These are phyloP conservation scores for Saccharomyces jurei DNA, from an alignment of 805 yeast genomes.

Conservation along the genomic window DNA sequence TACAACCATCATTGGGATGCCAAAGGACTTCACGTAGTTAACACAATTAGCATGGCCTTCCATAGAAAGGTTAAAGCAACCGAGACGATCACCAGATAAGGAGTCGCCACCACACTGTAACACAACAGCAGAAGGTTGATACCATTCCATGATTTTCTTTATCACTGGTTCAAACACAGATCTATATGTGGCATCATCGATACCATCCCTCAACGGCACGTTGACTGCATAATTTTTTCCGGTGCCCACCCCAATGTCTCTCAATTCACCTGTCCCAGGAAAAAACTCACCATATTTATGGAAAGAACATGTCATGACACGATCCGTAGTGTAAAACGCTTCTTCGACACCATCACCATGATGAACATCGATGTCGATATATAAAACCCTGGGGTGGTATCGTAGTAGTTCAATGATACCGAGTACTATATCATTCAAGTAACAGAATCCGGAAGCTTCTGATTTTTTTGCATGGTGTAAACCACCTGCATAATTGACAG, in stretches of 20 bases:
- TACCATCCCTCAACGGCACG: slow-evolving; percentile 91
- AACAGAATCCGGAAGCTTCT: slow-evolving; percentile 93
- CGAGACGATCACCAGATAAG: slow-evolving; percentile 83
- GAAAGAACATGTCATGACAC: slow-evolving; percentile 94
- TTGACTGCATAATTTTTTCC: slow-evolving; percentile 86
- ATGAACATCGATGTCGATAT: slow-evolving; percentile 90
- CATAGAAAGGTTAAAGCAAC: slow-evolving; percentile 88
- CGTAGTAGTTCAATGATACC: slow-evolving; percentile 78
- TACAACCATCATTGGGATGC: slow-evolving; percentile 79
- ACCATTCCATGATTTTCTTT: slow-evolving; percentile 84
- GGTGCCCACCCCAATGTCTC: slow-evolving; percentile 80
- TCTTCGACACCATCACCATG: slow-evolving; percentile 99
- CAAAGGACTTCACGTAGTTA: slow-evolving; percentile 77
- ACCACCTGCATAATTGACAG: slow-evolving; percentile 95
- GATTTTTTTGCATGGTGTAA: slow-evolving; percentile 92
- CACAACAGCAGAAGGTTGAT: slow-evolving; percentile 88
- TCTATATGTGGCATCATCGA: slow-evolving; percentile 82
- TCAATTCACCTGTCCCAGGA: slow-evolving; percentile 93
- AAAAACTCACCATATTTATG: slow-evolving; percentile 95
- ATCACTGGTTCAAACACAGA: slow-evolving; percentile 73
- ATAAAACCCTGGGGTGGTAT: slow-evolving; percentile 86
- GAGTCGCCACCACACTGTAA: slow-evolving; percentile 98
- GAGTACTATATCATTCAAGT: slow-evolving; percentile 86
- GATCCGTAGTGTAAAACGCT: slow-evolving; percentile 87
- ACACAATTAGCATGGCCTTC: slow-evolving; percentile 95